Evolutionary conservation across 1,284 basidiomycete genomes (phyloP), one percentile per base, ranked within the genome.

Genomic region (Tylopilus orsonianus): DNA sequence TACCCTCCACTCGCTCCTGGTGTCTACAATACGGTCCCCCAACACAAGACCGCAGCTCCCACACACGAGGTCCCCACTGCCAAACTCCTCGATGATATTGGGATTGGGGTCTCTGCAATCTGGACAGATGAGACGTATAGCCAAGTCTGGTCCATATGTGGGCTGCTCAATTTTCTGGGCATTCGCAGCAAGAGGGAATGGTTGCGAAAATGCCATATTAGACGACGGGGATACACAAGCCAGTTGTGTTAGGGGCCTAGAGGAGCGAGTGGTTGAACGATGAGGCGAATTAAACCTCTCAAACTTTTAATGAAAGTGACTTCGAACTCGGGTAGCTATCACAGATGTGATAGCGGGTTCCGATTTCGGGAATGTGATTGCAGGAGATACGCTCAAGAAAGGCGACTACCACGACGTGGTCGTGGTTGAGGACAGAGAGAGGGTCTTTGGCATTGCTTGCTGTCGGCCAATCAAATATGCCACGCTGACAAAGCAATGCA

Each of bases 31-130:
- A 60, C 94, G 82, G 69, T 99, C 95, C 62, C 95, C 94, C 55
- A 98, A 76, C 53, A 98, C 93, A 57, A 97, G 78, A 55, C 97
- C 97, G 77, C 97, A 99, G 56, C 85, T 85, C 56, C 91, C 93
- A 74, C 97, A 99, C 54, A 98, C 96, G 58, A 99, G 81, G 72
- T 99, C 97, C 61, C 97, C 97, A 57, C 90, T 91, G 62, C 92
- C 90, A 73, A 97, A 98, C 73, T 98, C 94, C 75, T 99, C 97
- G 60, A 95, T 81, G 61, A 99, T 92, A 57, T 96, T 88, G 13
- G 93, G 93, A 60, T 92, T 91, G 52, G 92, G 91, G 63, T 90
- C 87, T 70, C 86, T 80, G 74, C 96, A 98, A 63, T 98, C 93
- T 20, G 93, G 94, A 66, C 96, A 98, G 57, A 94, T 89, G 58